Percentiles rank a stretch among this genome's conserved stretches.
phyloP scores from a whole-genome alignment of 2,329 filamentous ascomycete species.

The Stagonosporopsis rhizophila region DNA sequence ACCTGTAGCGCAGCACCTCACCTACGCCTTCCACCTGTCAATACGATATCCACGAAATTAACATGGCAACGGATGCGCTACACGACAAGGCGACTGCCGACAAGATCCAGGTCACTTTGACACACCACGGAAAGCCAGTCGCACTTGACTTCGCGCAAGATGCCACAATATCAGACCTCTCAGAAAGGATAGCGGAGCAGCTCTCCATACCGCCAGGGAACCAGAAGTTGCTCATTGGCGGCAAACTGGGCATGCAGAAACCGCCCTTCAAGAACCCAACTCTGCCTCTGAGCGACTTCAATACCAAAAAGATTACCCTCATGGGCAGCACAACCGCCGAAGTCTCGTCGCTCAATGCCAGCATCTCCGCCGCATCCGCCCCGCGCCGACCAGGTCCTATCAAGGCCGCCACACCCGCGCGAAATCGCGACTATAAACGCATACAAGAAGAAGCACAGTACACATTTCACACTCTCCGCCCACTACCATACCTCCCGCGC shows the following conservation, averaged over 20 bases:
- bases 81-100: conserved; percentile 20
- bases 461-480: conserved; percentile 80
- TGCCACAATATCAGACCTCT: conserved; percentile 66
- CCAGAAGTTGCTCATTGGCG: conserved; percentile 71
- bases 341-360: conserved; percentile 60
- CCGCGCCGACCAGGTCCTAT: conserved; percentile 50
- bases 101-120: conserved; percentile 55
- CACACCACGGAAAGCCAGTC: conserved; percentile 62
- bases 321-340: conserved; percentile 70
- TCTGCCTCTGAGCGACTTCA: conserved; percentile 58
- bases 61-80: conserved; percentile 25
- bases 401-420: conserved; percentile 50
- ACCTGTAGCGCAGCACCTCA: conserved; percentile 16
- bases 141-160: conserved; percentile 56
- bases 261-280: conserved; percentile 67
- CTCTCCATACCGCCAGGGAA: conserved; percentile 68
- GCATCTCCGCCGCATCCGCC: conserved; percentile 49
- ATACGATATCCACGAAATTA: neutral
- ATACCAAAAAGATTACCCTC: conserved; percentile 67
- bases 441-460: conserved; percentile 70
- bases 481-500: conserved; percentile 78
- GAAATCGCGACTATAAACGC: conserved; percentile 56
- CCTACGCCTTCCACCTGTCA: neutral
- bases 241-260: conserved; percentile 70
- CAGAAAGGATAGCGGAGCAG: conserved; percentile 61